A percentile compares a stretch with the other conserved stretches of the same genome.
Conservation (phyloP, 768 basidiomycete genomes). For the Tulasnella sp. region DNA sequence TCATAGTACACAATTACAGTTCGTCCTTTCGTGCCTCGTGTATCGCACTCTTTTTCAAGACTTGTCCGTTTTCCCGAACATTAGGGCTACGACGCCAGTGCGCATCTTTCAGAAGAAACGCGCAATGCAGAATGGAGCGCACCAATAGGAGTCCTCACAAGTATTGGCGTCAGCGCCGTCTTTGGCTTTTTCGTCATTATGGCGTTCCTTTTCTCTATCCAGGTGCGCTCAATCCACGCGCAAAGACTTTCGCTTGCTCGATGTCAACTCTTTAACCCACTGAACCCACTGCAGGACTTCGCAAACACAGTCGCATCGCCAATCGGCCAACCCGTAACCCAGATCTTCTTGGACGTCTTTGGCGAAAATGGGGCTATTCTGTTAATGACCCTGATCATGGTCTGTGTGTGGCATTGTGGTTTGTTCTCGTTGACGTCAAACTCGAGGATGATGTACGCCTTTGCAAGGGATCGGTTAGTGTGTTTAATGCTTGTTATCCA, state of each 20-base stretch:
- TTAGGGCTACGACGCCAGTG: constrained; percentile 55
- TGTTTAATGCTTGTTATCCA: constrained; percentile 52
- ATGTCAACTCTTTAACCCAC: no score
- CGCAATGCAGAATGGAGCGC: constrained; percentile 54
- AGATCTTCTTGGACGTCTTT: constrained; percentile 68
- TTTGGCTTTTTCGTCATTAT: constrained; percentile 68
- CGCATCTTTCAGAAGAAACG: constrained; percentile 69
- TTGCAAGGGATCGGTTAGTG: constrained; percentile 62
- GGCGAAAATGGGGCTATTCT: constrained; percentile 64
- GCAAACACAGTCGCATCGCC: constrained; percentile 39
- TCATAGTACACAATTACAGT: no score
- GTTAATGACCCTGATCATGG: constrained; percentile 61
- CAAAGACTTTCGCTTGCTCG: no score
- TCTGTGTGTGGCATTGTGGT: constrained; percentile 67
- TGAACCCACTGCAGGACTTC: no score
- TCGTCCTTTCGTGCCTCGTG: no score
- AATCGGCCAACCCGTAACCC: constrained; percentile 62
- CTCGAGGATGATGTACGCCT: constrained; percentile 75
- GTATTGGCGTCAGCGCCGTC: constrained; percentile 58
- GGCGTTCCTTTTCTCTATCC: constrained; percentile 65
- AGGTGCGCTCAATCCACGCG: no score
- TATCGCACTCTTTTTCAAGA: no score
- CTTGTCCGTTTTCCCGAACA: background rate
- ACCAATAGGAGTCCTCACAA: constrained; percentile 54
- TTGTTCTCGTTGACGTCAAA: constrained; percentile 68